A percentile compares a stretch with the other conserved stretches of the same genome.
These are phyloP conservation scores for Gautieria morchelliformis DNA, from an alignment of 768 basidiomycete genomes.

Conservation along the genomic window DNA sequence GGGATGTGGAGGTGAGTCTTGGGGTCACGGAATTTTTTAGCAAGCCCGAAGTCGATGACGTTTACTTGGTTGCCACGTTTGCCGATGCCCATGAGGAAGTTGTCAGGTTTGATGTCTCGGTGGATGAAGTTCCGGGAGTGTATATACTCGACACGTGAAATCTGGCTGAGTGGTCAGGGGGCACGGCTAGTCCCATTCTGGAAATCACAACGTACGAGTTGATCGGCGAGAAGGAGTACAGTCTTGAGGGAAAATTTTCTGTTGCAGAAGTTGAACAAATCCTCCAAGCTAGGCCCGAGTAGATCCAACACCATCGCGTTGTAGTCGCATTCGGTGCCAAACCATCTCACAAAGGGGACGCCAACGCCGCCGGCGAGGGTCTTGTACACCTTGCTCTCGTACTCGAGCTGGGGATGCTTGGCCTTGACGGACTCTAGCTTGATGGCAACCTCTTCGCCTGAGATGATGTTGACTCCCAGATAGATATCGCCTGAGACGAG, in stretches of 20 bases:
- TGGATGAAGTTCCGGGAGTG: constrained; percentile 99
- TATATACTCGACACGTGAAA: constrained; percentile 98
- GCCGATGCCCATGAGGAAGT: constrained; percentile 99
- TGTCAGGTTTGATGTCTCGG: constrained; percentile 98
- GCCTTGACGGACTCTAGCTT: constrained; percentile 99
- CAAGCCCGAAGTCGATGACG: constrained; percentile 91
- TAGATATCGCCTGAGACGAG: constrained; percentile 74
- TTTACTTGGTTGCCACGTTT: constrained; percentile 99
- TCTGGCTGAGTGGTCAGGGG: constrained; percentile 35
- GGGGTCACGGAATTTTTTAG: constrained; percentile 99
- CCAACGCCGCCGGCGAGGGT: constrained; percentile 98
- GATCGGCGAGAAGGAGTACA: constrained; percentile 91
- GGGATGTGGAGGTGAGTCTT: constrained; percentile 99
- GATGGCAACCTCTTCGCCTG: constrained; percentile 98
- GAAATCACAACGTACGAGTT: constrained; percentile 53
- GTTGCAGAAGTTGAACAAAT: constrained; percentile 92
- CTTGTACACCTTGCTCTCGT: constrained; percentile 90
- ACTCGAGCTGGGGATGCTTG: constrained; percentile 99
- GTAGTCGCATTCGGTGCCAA: constrained; percentile 94
- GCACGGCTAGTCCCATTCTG: not conserved
- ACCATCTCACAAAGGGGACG: constrained; percentile 96
- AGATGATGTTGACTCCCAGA: constrained; percentile 99
- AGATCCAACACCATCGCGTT: constrained; percentile 99
- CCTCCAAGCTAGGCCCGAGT: constrained; percentile 72
- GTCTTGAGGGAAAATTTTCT: constrained; percentile 98